Evolutionary conservation across 2,329 filamentous ascomycete genomes (phyloP), one percentile per base, ranked within the genome.

Genomic region (Penicillium expansum): DNA sequence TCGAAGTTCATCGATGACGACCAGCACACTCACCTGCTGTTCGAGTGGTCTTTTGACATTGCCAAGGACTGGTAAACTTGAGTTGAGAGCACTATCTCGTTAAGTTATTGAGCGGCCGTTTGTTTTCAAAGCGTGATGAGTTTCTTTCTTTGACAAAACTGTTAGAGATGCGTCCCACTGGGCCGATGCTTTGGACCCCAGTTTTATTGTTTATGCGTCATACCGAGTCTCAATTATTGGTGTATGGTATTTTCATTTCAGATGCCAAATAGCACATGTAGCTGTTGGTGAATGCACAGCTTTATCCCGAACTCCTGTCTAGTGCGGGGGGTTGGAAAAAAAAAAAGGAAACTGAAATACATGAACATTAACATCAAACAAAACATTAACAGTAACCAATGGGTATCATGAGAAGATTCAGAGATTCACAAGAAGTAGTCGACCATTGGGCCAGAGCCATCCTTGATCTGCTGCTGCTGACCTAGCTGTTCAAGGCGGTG

Each of bases 21-120:
- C 79, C 88, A 94, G 75, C 87, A 91, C 77, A 87, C 84, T 62
- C 92, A 99, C 77, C 82, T 99, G 62, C 83, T 88, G 73, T 99
- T 99, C 76, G 89, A 96, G 70, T 99, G 94, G 94, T 86, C 88
- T 60, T 97, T 99, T 71, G 90, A 97, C 72, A 96, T 99, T 74
- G 84, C 89, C 78, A 99, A 97, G 84, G 91, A 96, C 74, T 97
- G 94, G 94, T 75, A 73, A 61, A 57, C 54, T 43, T 42, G 29
- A 32, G 38, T 51, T 41, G 55, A 35, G 29, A 49, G 48, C 13
- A 53, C 52, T 53, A 52, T 53, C 57, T 55, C 54, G 57, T 66
- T 62, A 52, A 66, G 55, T 65, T 62, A 58, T 57, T 66, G 48
- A 63, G 63, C 63, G 60, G 57, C 49, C 54, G 55, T 58, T 64